Evolutionary conservation across 805 yeast species (phyloP).

Genomic region (Ogataea pignaliae): DNA sequence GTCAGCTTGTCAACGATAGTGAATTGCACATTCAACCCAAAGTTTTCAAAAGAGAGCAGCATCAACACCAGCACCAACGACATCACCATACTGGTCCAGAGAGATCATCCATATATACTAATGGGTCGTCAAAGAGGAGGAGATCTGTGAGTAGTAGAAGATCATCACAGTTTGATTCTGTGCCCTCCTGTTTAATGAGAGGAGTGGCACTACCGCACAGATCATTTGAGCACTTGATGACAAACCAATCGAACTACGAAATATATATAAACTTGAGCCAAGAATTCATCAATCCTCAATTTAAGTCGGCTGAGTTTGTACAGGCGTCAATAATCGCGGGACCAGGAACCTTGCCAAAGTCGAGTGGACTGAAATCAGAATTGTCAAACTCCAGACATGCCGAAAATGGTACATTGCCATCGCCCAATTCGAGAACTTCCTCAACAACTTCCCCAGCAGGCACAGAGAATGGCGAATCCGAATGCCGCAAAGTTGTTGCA

Average conservation of each 20-base stretch:
- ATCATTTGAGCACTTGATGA: constrained; percentile 21
- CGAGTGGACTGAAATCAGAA: constrained; percentile 13
- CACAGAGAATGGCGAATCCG: constrained; percentile 19
- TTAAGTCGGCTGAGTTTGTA: constrained; percentile 40
- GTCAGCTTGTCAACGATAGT: constrained; percentile 37
- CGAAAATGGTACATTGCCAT: not conserved
- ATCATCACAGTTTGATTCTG: constrained; percentile 28
- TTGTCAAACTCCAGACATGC: not conserved
- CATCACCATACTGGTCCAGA: no score
- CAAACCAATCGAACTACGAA: constrained; percentile 27
- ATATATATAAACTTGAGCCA: constrained; percentile 44
- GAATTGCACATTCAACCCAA: constrained; percentile 65
- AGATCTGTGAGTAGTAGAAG: constrained; percentile 28
- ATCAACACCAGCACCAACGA: constrained; percentile 3
- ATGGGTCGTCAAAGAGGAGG: constrained; percentile 21
- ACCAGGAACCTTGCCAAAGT: constrained; percentile 35
- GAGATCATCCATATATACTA: constrained; percentile 14
- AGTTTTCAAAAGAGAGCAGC: constrained; percentile 22
- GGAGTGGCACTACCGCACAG: constrained; percentile 55
- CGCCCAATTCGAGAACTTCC: constrained; percentile 1
- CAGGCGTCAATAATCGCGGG: constrained; percentile 50
- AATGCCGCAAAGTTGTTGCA: constrained; percentile 46
- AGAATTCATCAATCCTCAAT: constrained; percentile 19
- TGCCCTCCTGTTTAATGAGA: constrained; percentile 41
- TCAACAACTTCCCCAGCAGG: constrained; percentile 5